Evolutionary conservation across 345 rosid species (phyloP).

Genomic region (Aurinia saxatilis): DNA sequence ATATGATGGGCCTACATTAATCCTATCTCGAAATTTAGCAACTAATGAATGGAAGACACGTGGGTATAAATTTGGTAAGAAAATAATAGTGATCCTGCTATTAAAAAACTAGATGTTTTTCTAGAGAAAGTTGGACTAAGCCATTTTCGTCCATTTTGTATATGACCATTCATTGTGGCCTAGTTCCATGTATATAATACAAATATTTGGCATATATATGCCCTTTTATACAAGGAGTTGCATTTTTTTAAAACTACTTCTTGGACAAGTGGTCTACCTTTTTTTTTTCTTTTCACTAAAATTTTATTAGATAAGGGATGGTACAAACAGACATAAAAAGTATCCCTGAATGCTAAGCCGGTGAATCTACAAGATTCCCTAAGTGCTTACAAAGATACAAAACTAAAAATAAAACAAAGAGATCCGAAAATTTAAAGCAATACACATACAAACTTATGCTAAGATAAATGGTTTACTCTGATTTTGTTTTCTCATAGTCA

Average conservation of each 20-base stretch:
- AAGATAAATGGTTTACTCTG: not conserved
- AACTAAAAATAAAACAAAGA: no score
- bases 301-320: no score
- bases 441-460: no score
- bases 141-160: conserved; percentile 3
- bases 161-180: conserved; percentile 13
- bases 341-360: no score
- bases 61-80: conserved; percentile 12
- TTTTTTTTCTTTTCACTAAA: no score
- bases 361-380: no score
- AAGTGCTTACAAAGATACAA: no score
- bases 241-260: not conserved
- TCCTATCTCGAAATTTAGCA: conserved; percentile 10
- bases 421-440: no score
- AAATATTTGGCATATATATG: conserved; percentile 4
- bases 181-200: conserved; percentile 9
- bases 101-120: not conserved
- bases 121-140: conserved; percentile 1
- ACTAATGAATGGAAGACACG: conserved; percentile 18
- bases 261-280: not conserved
- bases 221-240: conserved; percentile 7
- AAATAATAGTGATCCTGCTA: conserved; percentile 12
- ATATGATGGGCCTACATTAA: conserved; percentile 16
- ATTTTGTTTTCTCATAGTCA: no score
- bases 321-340: no score